phyloP scores from a whole-genome alignment of 1,139 yeast genomes.

The Diutina mesorugosa region DNA sequence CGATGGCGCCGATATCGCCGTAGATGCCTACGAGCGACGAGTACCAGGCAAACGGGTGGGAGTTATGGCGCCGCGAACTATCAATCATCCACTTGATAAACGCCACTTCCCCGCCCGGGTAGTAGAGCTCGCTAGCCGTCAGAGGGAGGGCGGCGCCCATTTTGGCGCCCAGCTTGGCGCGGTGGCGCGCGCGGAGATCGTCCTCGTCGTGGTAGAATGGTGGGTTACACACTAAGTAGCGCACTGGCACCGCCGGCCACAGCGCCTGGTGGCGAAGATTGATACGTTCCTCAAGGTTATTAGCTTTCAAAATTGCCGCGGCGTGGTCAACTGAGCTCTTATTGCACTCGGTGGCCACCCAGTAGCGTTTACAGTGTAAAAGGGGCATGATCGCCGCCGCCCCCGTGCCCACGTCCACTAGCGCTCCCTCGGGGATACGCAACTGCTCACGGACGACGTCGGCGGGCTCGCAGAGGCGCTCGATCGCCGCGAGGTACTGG shows the following conservation, averaged over 20 bases:
- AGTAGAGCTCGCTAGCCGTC: background rate
- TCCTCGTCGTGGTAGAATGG: background rate
- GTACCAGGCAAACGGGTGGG: background rate
- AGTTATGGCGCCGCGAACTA: background rate
- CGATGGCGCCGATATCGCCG: background rate
- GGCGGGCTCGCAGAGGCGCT: background rate
- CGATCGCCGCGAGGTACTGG: background rate
- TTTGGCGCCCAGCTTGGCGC: background rate
- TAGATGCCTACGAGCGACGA: constrained; percentile 1
- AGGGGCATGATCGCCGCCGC: background rate
- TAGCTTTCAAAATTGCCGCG: background rate
- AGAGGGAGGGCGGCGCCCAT: background rate
- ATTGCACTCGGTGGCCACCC: background rate
- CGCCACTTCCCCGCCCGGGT: background rate
- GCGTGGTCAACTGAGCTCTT: background rate
- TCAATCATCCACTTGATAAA: constrained; percentile 1
- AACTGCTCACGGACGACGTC: background rate
- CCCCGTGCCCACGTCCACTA: background rate
- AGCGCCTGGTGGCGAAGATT: background rate
- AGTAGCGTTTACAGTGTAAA: background rate
- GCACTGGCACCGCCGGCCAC: background rate
- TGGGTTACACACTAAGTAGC: background rate
- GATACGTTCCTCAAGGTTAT: background rate
- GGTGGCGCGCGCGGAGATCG: background rate
- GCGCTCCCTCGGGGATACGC: background rate